A percentile compares a stretch with the other conserved stretches of the same genome.
phyloP scores from a whole-genome alignment of 2,329 filamentous ascomycete species.

The Xylariales sp. region DNA sequence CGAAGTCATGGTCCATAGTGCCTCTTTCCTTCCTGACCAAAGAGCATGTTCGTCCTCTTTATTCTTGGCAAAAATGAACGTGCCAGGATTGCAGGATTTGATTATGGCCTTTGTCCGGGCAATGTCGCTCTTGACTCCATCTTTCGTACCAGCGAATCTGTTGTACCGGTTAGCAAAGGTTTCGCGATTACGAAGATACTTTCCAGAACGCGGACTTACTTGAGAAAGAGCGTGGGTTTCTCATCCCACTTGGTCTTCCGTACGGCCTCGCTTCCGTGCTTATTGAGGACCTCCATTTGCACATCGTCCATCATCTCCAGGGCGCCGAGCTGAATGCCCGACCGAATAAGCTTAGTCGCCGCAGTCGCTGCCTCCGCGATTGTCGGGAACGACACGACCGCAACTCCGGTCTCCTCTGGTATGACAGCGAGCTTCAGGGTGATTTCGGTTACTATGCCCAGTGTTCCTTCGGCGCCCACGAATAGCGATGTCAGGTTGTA shows the following conservation, averaged over 20 bases:
- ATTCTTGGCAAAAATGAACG: slow-evolving; percentile 64
- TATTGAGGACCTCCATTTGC: slow-evolving; percentile 66
- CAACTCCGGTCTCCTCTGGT: slow-evolving; percentile 60
- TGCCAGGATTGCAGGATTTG: slow-evolving; percentile 42
- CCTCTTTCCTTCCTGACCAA: slow-evolving; percentile 64
- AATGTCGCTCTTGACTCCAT: slow-evolving; percentile 60
- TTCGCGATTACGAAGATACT: not conserved
- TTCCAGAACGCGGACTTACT: no score
- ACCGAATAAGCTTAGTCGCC: slow-evolving; percentile 59
- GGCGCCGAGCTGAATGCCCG: slow-evolving; percentile 63
- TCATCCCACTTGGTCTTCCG: slow-evolving; percentile 59
- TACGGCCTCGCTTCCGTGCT: slow-evolving; percentile 53
- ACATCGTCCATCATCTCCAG: slow-evolving; percentile 61
- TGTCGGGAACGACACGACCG: slow-evolving; percentile 55
- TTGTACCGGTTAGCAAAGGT: not conserved
- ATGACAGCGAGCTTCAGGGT: slow-evolving; percentile 64
- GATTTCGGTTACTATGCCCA: slow-evolving; percentile 67
- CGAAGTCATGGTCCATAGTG: slow-evolving; percentile 58
- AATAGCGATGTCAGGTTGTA: slow-evolving; percentile 69
- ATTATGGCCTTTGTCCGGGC: slow-evolving; percentile 55
- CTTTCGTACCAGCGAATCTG: slow-evolving; percentile 60
- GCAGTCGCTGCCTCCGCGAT: slow-evolving; percentile 59
- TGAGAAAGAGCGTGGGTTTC: slow-evolving; percentile 69
- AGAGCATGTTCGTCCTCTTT: slow-evolving; percentile 60
- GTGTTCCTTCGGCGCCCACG: slow-evolving; percentile 66